phyloP scores from a whole-genome alignment of 306 rosid genomes.

The Dalbergia cultrata region DNA sequence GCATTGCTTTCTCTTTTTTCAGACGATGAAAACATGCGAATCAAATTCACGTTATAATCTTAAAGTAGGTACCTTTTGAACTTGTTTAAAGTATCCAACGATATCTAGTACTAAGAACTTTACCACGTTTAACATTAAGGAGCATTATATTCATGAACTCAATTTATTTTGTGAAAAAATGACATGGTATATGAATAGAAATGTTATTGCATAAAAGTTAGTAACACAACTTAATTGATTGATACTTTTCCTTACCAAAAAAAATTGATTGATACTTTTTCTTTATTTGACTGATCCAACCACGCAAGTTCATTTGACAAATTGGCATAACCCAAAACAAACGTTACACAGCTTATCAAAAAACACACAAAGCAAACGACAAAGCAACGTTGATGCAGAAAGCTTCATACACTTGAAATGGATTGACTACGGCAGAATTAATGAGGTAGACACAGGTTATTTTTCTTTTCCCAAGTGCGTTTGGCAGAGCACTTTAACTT shows the following conservation, averaged over 20 bases:
- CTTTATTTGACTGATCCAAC: slow-evolving; percentile 3
- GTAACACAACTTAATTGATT: not conserved
- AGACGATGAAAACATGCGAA: not conserved
- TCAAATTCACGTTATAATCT: slow-evolving; percentile 14
- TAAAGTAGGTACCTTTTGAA: slow-evolving; percentile 21
- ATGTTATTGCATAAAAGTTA: not conserved
- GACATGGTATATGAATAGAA: not conserved
- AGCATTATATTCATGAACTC: not conserved
- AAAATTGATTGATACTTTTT: too few species aligned
- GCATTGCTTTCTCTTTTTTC: not conserved
- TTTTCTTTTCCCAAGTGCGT: too few species aligned
- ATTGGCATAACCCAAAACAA: not conserved
- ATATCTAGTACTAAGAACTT: not conserved
- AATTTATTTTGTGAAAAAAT: not conserved
- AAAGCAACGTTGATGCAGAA: too few species aligned
- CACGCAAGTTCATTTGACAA: not conserved
- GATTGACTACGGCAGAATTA: too few species aligned
- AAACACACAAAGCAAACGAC: too few species aligned
- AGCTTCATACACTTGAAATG: too few species aligned
- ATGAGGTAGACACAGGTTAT: too few species aligned
- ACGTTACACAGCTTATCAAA: not conserved
- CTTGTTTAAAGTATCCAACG: slow-evolving; percentile 5
- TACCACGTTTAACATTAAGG: not conserved
- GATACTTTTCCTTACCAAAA: too few species aligned
- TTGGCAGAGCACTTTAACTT: too few species aligned